Percentiles rank a stretch among this genome's conserved stretches.
These are phyloP conservation scores for Enterospora canceri DNA, from an alignment of 371 early-diverging fungal species.

Conservation along the genomic window DNA sequence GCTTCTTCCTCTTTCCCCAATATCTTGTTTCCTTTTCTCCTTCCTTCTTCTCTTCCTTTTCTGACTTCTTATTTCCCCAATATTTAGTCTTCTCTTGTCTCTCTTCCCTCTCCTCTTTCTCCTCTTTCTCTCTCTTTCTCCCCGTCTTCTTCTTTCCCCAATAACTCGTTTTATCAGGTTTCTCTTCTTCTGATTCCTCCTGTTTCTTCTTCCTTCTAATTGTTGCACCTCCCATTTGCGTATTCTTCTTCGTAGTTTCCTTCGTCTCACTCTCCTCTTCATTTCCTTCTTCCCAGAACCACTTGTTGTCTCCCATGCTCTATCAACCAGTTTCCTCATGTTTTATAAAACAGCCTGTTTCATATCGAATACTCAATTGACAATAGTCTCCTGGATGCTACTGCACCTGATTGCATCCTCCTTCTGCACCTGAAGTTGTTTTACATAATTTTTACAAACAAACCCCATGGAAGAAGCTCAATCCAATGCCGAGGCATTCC, in stretches of 20 bases:
- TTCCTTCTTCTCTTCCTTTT: not conserved
- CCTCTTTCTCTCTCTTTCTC: not conserved
- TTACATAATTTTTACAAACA: not conserved
- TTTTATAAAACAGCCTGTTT: not conserved
- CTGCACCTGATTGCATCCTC: not conserved
- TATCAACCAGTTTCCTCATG: not conserved
- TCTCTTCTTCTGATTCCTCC: not conserved
- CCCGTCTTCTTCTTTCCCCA: not conserved
- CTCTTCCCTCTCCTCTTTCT: not conserved
- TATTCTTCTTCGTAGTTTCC: not conserved
- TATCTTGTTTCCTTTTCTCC: not conserved
- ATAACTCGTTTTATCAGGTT: not conserved
- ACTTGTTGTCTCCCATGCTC: not conserved
- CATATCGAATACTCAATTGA: too few relatives aligned
- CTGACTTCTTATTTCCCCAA: not conserved
- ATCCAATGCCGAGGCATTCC: conserved; percentile 52
- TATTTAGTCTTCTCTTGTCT: not conserved
- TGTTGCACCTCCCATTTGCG: not conserved
- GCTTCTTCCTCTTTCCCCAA: not conserved
- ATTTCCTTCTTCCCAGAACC: conserved; percentile 11
- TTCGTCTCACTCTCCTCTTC: not conserved
- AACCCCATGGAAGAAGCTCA: not conserved
- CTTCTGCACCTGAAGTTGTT: not conserved
- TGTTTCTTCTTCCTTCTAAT: not conserved
- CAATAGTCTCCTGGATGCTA: too few relatives aligned